Base-by-base conservation (phyloP, 768 basidiomycete genomes). In the Mycena haematopus region DNA sequence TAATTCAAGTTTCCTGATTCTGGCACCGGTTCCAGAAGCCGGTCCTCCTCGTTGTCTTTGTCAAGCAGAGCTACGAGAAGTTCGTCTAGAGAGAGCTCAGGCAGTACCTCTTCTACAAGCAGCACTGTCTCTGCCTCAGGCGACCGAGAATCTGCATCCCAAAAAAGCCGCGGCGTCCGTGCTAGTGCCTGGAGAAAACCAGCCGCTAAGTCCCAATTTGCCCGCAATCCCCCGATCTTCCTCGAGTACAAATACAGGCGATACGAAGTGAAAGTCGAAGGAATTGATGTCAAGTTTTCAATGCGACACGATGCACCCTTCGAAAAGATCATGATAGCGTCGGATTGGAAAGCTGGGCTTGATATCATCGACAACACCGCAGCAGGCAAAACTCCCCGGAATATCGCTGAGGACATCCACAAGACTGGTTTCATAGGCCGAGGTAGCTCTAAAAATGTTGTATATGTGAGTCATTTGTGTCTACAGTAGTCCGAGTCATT, bases 381-480 rank as follows among this genome's bases (percentile, higher is more conserved):
- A 22, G 17, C 25, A 9, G 17, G n/a, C 6, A 24, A 36, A 17
- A 38, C 22, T 10, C n/a, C n/a, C n/a, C n/a, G n/a, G n/a, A 42
- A 51, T 19, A 25, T 19, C 3, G 36, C 13, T 4, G n/a, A 49
- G 11, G 52, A 45, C 7, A 11, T 56, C 17, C 50, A 62, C 31
- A 57, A 51, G 24, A 62, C 65, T 2, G 55, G 59, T 19, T 68
- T 58, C 46, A 52, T 70, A 33, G 67, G 69, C 4, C 19, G 11
- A 27, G 69, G 69, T 19, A 56, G 22, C 45, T 36, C 67, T 0
- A 70, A 70, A 50, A 58, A 45, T 22, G 62, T 54, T 3, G 52
- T 70, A 31, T 68, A 70, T 65, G 69, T 66, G 47, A 36, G 60
- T n/a, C n/a, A n/a, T 44, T 46, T n/a, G 22, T 19, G 14, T 13